Conservation (phyloP, 2,329 filamentous ascomycete genomes). For the Verticillium albo-atrum region DNA sequence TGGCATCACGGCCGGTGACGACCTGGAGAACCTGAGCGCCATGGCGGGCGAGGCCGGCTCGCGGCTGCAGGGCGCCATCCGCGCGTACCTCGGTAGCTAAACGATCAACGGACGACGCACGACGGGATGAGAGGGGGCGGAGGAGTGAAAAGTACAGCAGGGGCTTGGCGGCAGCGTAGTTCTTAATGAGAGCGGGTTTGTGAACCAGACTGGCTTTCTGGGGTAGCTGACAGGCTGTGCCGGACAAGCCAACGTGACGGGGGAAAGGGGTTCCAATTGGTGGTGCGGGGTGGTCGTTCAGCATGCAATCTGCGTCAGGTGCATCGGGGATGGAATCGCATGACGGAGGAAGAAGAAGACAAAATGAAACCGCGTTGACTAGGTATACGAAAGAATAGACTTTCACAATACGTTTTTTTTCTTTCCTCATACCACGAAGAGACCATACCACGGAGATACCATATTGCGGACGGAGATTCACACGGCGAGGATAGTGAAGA, state of each 20-base stretch:
- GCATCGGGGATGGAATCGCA: not conserved
- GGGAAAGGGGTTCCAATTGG: not conserved
- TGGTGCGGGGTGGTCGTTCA: not conserved
- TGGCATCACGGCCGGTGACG: constrained; percentile 91
- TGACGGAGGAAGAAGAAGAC: not conserved
- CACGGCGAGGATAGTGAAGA: too few species aligned
- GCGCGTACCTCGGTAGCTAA: constrained; percentile 59
- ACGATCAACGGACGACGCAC: too few species aligned
- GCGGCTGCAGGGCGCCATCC: constrained; percentile 73
- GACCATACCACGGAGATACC: too few species aligned
- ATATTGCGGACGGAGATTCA: too few species aligned
- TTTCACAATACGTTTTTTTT: not conserved
- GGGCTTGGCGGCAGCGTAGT: not conserved
- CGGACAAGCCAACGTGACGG: not conserved
- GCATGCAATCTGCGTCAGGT: not conserved
- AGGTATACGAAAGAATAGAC: not conserved
- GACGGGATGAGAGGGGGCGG: too few species aligned
- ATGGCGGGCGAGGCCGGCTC: constrained; percentile 81
- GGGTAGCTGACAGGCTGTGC: not conserved
- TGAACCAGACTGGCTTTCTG: not conserved
- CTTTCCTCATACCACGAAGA: too few species aligned
- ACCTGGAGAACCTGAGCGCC: constrained; percentile 83
- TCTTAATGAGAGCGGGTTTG: not conserved
- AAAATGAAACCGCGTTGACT: not conserved
- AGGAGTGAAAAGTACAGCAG: not conserved